Evolutionary conservation across 169 alveolate genomes (phyloP), one percentile per base, ranked within the genome.

Genomic region (Neospora caninum): DNA sequence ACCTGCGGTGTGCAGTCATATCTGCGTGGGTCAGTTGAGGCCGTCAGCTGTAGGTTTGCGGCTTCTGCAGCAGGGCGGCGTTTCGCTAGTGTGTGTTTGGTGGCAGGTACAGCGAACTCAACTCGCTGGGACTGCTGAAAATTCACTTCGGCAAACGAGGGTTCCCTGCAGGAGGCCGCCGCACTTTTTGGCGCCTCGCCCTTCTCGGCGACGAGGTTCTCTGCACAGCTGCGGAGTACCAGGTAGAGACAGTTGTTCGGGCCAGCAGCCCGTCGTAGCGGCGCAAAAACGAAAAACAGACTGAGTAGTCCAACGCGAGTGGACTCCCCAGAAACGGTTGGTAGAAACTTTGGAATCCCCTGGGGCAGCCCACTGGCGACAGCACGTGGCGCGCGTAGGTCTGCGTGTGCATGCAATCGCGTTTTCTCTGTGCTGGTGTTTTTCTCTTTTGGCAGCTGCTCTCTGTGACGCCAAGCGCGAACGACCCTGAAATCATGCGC

Each of bases 101-200:
- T 22, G 4, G 89, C 41, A 82, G 89, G 89, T 82, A 82, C 89
- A 82, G 89, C 64, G 89, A 82, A 25, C 4, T 82, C 25, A 82
- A 82, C 25, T 82, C 89, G n/a, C 64, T 82, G 38, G 41, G 36
- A 7, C 67, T 82, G 34, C 89, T 82, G 43, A 29, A 41, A 7
- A 9, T 49, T 13, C 39, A 36, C 89, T 82, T 82, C 64, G 89
- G 89, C 36, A 36, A 31, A 67, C 53, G 89, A 38, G 89, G 89
- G 39, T 82, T 82, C 36, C 89, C 89, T 41, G 13, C 89, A 4
- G 31, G 64, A 18, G n/a, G 89, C 89, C 89, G 89, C 16, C 89
- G 67, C 42, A 41, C 69, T 27, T 82, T 82, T 7, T 82, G 89
- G 89, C 38, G 41, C 43, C 54, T 82, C 29, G 53, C 89, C 10